These are phyloP conservation scores for Platanus orientalis DNA, from an alignment of 164 flowering plant species.

Conservation along the genomic window DNA sequence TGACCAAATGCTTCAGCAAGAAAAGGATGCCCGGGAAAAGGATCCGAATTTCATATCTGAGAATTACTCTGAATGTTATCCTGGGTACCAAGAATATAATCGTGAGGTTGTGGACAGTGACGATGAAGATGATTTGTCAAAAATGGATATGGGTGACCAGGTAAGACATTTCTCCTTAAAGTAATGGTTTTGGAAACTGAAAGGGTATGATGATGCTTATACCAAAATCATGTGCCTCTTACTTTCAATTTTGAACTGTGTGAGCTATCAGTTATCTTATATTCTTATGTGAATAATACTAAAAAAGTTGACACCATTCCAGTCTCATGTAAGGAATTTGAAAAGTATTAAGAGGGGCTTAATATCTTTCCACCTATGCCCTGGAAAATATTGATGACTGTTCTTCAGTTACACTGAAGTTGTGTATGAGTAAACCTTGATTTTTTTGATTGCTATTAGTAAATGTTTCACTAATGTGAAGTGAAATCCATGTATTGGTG, in stretches of 20 bases:
- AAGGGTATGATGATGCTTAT: background rate
- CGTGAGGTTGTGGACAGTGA: conserved; percentile 94
- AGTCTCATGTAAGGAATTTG: no score
- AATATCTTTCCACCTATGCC: background rate
- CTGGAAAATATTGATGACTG: background rate
- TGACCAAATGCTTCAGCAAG: conserved; percentile 92
- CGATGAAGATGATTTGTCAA: conserved; percentile 90
- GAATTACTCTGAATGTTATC: conserved; percentile 98
- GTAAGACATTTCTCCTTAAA: conserved; percentile 34
- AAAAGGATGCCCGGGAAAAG: conserved; percentile 93
- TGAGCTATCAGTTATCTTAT: background rate
- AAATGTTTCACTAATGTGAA: background rate
- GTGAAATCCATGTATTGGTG: background rate
- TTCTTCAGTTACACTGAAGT: background rate
- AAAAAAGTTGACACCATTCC: no score
- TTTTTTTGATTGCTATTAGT: background rate
- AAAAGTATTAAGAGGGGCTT: background rate
- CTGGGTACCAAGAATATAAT: conserved; percentile 95
- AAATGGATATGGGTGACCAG: conserved; percentile 99
- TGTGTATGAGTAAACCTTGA: no score
- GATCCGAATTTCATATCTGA: conserved; percentile 98
- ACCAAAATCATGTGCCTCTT: background rate
- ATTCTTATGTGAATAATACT: no score
- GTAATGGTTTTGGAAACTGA: background rate
- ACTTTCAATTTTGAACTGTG: background rate